Evolutionary conservation across 2,329 filamentous ascomycete genomes (phyloP).

Genomic region (Berkeleyomyces basicola): DNA sequence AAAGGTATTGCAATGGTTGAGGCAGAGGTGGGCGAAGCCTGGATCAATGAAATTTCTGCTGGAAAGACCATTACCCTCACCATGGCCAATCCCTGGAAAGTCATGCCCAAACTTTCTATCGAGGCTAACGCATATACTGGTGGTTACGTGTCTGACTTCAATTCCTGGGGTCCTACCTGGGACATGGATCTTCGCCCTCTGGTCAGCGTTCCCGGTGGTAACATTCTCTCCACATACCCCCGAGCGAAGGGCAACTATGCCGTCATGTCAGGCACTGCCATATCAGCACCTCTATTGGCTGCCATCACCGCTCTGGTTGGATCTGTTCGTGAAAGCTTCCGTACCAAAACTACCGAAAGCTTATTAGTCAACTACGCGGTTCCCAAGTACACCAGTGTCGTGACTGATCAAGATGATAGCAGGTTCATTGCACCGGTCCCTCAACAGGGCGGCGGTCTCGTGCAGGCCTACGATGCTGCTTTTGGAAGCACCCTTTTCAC

Average conservation of each 20-base stretch:
- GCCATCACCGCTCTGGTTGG: slow-evolving; percentile 38
- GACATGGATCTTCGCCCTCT: slow-evolving; percentile 41
- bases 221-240: slow-evolving; percentile 41
- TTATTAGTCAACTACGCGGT: slow-evolving; percentile 33
- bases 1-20: slow-evolving; percentile 27
- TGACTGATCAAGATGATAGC: slow-evolving; percentile 21
- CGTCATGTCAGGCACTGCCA: slow-evolving; percentile 40
- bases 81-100: slow-evolving; percentile 27
- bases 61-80: slow-evolving; percentile 28
- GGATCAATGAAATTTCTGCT: slow-evolving; percentile 27
- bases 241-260: slow-evolving; percentile 24
- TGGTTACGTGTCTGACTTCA: slow-evolving; percentile 35
- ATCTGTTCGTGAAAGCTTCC: slow-evolving; percentile 32
- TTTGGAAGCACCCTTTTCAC: slow-evolving; percentile 35
- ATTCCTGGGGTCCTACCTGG: slow-evolving; percentile 44
- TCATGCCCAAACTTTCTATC: slow-evolving; percentile 21
- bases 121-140: slow-evolving; percentile 27
- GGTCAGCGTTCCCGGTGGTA: slow-evolving; percentile 36
- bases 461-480: slow-evolving; percentile 42
- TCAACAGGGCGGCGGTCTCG: slow-evolving; percentile 43
- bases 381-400: slow-evolving; percentile 32
- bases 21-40: slow-evolving; percentile 25
- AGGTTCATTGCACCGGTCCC: slow-evolving; percentile 34
- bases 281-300: slow-evolving; percentile 40
- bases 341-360: slow-evolving; percentile 33